Conservation (phyloP, 352 stramenopile genomes). For the Globisporangium yorkense region DNA sequence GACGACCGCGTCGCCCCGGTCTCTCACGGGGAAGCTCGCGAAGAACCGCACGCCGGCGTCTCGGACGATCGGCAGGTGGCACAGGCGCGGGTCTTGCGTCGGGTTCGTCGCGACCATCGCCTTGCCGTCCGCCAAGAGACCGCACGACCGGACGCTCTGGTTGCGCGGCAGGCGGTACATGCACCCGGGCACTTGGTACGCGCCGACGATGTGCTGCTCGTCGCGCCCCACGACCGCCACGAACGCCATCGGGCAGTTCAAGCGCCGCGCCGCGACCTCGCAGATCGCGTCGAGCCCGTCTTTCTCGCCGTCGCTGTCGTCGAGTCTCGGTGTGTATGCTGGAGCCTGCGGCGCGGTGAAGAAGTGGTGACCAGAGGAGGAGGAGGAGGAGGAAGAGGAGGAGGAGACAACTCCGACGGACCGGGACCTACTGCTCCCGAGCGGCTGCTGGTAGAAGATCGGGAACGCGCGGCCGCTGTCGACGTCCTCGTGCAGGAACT, state of each 20-base stretch:
- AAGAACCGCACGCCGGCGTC: slow-evolving; percentile 44
- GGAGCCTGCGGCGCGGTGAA: neutral
- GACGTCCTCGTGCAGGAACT: neutral
- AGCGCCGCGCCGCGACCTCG: slow-evolving; percentile 37
- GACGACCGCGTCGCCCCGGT: slow-evolving; percentile 12
- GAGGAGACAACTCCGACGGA: neutral
- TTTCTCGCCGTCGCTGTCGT: slow-evolving; percentile 14
- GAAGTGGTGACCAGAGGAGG: neutral
- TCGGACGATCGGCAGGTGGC: slow-evolving; percentile 27
- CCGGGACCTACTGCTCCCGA: slow-evolving; percentile 10
- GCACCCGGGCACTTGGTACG: slow-evolving; percentile 16
- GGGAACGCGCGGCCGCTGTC: slow-evolving; percentile 7
- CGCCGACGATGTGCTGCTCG: slow-evolving; percentile 29
- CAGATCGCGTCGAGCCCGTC: slow-evolving; percentile 50
- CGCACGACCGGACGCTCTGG: slow-evolving; percentile 12
- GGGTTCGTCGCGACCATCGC: slow-evolving; percentile 44
- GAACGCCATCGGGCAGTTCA: slow-evolving; percentile 39
- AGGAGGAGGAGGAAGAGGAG: slow-evolving; percentile 1
- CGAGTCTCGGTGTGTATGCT: neutral
- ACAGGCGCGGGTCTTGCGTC: slow-evolving; percentile 26
- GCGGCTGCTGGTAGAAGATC: slow-evolving; percentile 4
- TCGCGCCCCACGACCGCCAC: slow-evolving; percentile 27
- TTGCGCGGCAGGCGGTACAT: slow-evolving; percentile 12
- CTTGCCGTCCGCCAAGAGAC: slow-evolving; percentile 8
- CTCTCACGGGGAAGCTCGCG: slow-evolving; percentile 46